phyloP scores from a whole-genome alignment of 1,284 basidiomycete species.

The Entoloma clypeatum region DNA sequence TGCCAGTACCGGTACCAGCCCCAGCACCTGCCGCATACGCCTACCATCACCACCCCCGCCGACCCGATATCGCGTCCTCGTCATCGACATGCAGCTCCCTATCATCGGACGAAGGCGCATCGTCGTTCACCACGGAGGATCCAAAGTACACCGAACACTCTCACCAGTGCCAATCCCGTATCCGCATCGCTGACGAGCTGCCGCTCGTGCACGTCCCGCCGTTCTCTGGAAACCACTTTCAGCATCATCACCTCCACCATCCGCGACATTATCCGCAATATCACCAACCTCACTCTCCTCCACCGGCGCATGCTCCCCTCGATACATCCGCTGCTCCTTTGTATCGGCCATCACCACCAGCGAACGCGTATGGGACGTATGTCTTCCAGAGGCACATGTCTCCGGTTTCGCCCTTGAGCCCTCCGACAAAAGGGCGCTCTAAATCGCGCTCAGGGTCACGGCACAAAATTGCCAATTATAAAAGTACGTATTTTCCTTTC shows the following conservation, averaged over 20 bases:
- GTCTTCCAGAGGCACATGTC: conserved; percentile 15
- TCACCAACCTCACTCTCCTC: conserved; percentile 8
- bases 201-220: conserved; percentile 33
- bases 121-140: conserved; percentile 35
- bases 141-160: conserved; percentile 36
- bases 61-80: conserved; percentile 20
- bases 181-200: conserved; percentile 31
- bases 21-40: conserved; percentile 10
- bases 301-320: conserved; percentile 5
- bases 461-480: conserved; percentile 37
- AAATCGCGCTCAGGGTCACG: conserved; percentile 25
- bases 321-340: conserved; percentile 11
- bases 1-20: conserved; percentile 8
- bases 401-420: too few relatives aligned
- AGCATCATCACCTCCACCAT: conserved; percentile 5
- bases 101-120: conserved; percentile 30
- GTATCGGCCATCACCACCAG: conserved; percentile 12
- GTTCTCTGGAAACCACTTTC: conserved; percentile 18
- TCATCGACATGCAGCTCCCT: conserved; percentile 29
- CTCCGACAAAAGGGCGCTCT: conserved; percentile 15
- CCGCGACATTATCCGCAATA: too few relatives aligned
- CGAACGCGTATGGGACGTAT: conserved; percentile 13
- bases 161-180: conserved; percentile 36
- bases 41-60: too few relatives aligned
- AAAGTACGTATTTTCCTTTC: conserved; percentile 37